These are phyloP conservation scores for Penicillium brasilianum DNA, from an alignment of 2,329 filamentous ascomycete genomes.

Conservation along the genomic window DNA sequence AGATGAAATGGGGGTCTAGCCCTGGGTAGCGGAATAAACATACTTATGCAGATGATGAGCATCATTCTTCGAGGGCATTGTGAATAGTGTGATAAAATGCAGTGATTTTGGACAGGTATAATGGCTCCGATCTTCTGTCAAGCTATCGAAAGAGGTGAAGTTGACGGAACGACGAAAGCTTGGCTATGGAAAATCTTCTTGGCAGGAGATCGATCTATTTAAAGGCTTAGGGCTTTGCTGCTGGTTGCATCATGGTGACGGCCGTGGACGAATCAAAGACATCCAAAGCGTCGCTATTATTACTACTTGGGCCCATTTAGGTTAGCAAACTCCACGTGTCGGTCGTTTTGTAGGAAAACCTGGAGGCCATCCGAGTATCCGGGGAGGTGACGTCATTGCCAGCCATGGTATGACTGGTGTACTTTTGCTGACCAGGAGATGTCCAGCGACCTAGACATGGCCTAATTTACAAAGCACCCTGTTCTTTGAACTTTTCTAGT, in stretches of 20 bases:
- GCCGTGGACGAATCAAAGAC: not conserved
- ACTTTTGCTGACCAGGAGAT: not conserved
- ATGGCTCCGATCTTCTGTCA: not conserved
- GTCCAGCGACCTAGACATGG: not conserved
- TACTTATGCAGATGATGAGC: slow-evolving; percentile 28
- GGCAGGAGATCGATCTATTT: slow-evolving; percentile 15
- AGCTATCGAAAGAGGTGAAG: not conserved
- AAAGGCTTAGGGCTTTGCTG: not conserved
- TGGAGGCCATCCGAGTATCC: not conserved
- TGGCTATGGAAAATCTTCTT: slow-evolving; percentile 11
- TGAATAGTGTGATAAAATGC: not conserved
- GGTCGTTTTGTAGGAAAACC: not conserved
- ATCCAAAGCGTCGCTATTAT: not conserved
- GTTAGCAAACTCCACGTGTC: not conserved
- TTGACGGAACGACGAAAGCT: slow-evolving; percentile 13
- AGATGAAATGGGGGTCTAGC: not conserved
- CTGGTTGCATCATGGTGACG: slow-evolving; percentile 20
- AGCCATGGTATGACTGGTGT: not conserved
- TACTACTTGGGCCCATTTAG: not conserved
- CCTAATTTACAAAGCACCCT: not conserved
- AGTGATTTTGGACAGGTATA: not conserved
- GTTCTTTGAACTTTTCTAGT: too few species aligned
- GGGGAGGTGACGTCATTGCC: slow-evolving; percentile 3
- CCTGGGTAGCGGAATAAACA: not conserved
- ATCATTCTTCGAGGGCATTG: slow-evolving; percentile 9